A percentile compares a stretch with the other conserved stretches of the same genome.
phyloP scores from a whole-genome alignment of 2,329 filamentous ascomycete genomes.

The Fusarium burgessii region DNA sequence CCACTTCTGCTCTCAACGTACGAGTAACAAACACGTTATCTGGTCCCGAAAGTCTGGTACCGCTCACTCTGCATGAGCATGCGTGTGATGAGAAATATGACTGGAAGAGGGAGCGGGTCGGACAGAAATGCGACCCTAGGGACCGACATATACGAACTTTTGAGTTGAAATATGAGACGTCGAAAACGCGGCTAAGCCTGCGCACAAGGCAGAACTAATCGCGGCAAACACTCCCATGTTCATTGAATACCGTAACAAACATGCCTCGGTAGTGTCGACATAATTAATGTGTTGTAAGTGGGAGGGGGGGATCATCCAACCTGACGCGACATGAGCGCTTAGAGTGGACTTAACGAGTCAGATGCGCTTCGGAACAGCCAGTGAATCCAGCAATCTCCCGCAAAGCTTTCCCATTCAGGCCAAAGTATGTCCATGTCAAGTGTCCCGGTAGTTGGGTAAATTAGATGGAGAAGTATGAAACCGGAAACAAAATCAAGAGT shows the following conservation, averaged over 20 bases:
- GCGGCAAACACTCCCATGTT: constrained; percentile 33
- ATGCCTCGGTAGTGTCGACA: constrained; percentile 22
- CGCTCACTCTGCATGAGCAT: constrained; percentile 48
- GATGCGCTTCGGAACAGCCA: constrained; percentile 12
- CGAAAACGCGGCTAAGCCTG: constrained; percentile 39
- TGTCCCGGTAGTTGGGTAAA: constrained; percentile 41
- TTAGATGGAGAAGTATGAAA: constrained; percentile 41
- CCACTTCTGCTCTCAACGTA: constrained; percentile 41
- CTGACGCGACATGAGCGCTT: constrained; percentile 45
- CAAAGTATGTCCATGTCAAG: constrained; percentile 19
- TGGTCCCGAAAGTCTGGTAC: constrained; percentile 50
- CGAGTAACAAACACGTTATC: constrained; percentile 38
- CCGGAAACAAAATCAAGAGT: constrained; percentile 35
- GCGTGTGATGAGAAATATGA: constrained; percentile 33
- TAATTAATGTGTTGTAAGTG: constrained; percentile 22
- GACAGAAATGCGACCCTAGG: constrained; percentile 28
- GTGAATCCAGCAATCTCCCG: constrained; percentile 28
- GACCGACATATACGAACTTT: constrained; percentile 44
- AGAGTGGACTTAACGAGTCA: constrained; percentile 39
- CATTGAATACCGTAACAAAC: constrained; percentile 6
- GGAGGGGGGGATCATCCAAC: constrained; percentile 23
- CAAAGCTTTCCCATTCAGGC: constrained; percentile 34
- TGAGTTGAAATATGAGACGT: constrained; percentile 39
- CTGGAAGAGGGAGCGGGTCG: constrained; percentile 28
- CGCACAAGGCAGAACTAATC: constrained; percentile 34